These are phyloP conservation scores for Fusarium proliferatum DNA, from an alignment of 2,329 filamentous ascomycete genomes.

Conservation along the genomic window DNA sequence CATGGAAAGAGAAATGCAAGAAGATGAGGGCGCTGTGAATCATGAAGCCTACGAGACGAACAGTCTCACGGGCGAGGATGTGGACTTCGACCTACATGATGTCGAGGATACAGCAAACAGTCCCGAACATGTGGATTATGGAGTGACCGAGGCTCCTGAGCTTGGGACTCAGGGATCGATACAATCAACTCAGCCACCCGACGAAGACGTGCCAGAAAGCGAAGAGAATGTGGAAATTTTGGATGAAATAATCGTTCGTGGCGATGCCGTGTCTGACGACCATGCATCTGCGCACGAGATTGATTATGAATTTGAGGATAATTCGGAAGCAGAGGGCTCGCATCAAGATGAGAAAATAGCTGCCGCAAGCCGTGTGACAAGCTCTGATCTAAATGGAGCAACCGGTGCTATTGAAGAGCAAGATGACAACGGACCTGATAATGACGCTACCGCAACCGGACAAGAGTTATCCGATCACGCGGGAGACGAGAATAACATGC, in stretches of 20 bases:
- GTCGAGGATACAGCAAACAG: conserved; percentile 20
- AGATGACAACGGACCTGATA: neutral
- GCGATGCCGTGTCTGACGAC: conserved; percentile 17
- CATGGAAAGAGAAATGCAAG: conserved; percentile 34
- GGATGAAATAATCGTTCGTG: conserved; percentile 7
- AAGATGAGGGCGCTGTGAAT: conserved; percentile 34
- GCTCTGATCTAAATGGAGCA: neutral
- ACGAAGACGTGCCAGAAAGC: conserved; percentile 2
- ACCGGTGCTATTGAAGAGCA: neutral
- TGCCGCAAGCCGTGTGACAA: conserved; percentile 14
- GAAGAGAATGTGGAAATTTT: conserved; percentile 9
- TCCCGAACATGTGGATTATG: conserved; percentile 7
- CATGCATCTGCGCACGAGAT: conserved; percentile 43
- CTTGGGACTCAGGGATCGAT: conserved; percentile 20
- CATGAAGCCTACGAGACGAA: conserved; percentile 33
- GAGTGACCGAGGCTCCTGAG: conserved; percentile 12
- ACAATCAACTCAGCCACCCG: conserved; percentile 3
- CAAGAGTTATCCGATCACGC: conserved; percentile 2
- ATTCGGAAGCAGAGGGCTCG: conserved; percentile 25
- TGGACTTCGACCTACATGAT: conserved; percentile 32
- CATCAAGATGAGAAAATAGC: conserved; percentile 7
- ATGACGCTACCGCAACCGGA: neutral
- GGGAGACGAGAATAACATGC: conserved; percentile 30
- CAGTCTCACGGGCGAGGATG: conserved; percentile 36
- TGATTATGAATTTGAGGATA: conserved; percentile 46